A percentile compares a stretch with the other conserved stretches of the same genome.
Evolutionary conservation across 495 filamentous ascomycete species (phyloP).

Genomic region (Penicillium subrubescens): DNA sequence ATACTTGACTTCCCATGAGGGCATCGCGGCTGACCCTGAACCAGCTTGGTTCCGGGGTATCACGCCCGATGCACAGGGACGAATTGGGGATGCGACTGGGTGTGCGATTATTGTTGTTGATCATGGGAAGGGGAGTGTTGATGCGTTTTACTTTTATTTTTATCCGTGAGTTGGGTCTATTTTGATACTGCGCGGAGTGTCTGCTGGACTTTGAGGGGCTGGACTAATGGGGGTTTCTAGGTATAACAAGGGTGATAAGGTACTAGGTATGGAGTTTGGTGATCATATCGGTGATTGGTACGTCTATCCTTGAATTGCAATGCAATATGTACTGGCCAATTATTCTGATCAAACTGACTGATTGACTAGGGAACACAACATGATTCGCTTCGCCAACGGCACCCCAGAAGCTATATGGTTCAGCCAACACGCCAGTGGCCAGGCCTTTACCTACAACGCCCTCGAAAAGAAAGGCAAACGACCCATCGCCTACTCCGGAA

Average conservation of each 20-base stretch:
- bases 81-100: conserved; percentile 47
- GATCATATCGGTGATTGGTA: conserved; percentile 68
- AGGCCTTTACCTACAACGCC: conserved; percentile 62
- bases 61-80: conserved; percentile 49
- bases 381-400: conserved; percentile 66
- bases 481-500: conserved; percentile 56
- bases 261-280: conserved; percentile 55
- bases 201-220: neutral
- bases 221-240: conserved; percentile 11
- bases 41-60: conserved; percentile 57
- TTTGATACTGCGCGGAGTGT: neutral
- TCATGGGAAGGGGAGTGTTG: conserved; percentile 53
- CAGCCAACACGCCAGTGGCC: conserved; percentile 61
- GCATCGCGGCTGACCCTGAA: conserved; percentile 50
- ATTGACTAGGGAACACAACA: conserved; percentile 60
- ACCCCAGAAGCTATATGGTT: conserved; percentile 61
- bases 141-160: conserved; percentile 73
- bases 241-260: conserved; percentile 53
- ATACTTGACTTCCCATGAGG: conserved; percentile 61
- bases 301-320: neutral
- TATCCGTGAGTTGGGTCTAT: conserved; percentile 49
- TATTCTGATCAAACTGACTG: neutral
- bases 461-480: conserved; percentile 54
- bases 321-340: too few species aligned
- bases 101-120: conserved; percentile 59